A percentile compares a stretch with the other conserved stretches of the same genome.
phyloP scores from a whole-genome alignment of 2,329 filamentous ascomycete species.

The Alternaria longipes region DNA sequence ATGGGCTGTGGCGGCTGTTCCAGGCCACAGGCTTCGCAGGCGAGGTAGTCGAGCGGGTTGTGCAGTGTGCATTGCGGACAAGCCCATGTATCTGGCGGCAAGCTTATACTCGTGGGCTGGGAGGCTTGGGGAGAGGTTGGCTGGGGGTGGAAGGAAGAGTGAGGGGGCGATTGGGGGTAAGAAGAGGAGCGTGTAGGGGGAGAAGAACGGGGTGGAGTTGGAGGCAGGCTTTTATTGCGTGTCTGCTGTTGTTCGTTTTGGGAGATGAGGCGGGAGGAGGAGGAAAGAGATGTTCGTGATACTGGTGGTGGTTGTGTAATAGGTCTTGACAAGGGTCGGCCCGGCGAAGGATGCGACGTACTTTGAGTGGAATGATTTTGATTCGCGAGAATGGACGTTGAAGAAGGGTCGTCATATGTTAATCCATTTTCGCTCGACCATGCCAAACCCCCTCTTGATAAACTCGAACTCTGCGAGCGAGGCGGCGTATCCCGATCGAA shows the following conservation, averaged over 20 bases:
- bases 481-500: conserved; percentile 56
- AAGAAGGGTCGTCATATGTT: background rate
- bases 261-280: conserved; percentile 32
- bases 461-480: conserved; percentile 15
- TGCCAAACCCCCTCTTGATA: conserved; percentile 8
- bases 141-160: too few species aligned
- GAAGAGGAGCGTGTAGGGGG: background rate
- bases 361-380: conserved; percentile 20
- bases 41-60: conserved; percentile 67
- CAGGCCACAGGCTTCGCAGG: conserved; percentile 67
- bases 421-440: conserved; percentile 36
- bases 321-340: conserved; percentile 48
- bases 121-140: too few species aligned
- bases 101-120: too few species aligned
- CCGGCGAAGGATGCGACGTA: conserved; percentile 29
- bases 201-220: conserved; percentile 44
- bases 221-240: conserved; percentile 31
- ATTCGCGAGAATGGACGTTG: background rate
- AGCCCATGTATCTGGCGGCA: conserved; percentile 59
- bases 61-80: conserved; percentile 70
- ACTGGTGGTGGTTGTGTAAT: conserved; percentile 30
- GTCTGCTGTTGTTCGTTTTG: conserved; percentile 32
- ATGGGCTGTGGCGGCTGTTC: conserved; percentile 61
- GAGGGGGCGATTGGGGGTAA: background rate
- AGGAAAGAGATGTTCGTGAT: background rate